Evolutionary conservation across 208 protist genomes (phyloP).

Genomic region (Acanthamoeba quina): DNA sequence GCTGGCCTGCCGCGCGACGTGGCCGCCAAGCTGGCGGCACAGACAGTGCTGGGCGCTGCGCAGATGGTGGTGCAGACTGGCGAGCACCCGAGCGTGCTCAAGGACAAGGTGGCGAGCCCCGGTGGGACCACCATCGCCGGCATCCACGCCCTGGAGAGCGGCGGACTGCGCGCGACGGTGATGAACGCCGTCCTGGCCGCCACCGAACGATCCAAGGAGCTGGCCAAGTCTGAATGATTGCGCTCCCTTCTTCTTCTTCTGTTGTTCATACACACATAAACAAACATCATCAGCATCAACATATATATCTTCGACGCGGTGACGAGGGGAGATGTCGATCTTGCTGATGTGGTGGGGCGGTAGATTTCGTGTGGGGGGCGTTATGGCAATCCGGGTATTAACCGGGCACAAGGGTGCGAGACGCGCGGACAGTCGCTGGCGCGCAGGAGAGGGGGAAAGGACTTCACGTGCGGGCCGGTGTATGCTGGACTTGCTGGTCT

Average conservation of each 20-base stretch:
- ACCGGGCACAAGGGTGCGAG: too few relatives aligned
- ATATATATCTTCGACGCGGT: too few relatives aligned
- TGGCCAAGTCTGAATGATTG: constrained; percentile 86
- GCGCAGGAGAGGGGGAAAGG: neutral
- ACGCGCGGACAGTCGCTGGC: too few relatives aligned
- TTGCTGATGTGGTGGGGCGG: too few relatives aligned
- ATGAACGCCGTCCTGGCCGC: constrained; percentile 95
- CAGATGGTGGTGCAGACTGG: constrained; percentile 93
- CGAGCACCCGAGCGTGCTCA: constrained; percentile 88
- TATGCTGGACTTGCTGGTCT: constrained; percentile 39
- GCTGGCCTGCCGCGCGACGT: constrained; percentile 92
- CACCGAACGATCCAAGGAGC: constrained; percentile 92
- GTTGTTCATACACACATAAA: neutral
- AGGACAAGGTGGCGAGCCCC: constrained; percentile 95
- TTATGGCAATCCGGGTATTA: too few relatives aligned
- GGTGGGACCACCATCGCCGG: constrained; percentile 97
- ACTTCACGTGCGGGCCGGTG: neutral
- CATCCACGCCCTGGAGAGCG: constrained; percentile 94
- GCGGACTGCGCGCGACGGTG: constrained; percentile 92
- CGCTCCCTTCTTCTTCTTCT: neutral
- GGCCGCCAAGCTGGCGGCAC: constrained; percentile 93
- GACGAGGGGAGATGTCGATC: too few relatives aligned
- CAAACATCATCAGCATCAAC: too few relatives aligned
- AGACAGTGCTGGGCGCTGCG: constrained; percentile 94
- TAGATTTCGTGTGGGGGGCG: too few relatives aligned